phyloP scores from a whole-genome alignment of 306 rosid species.

The Fragaria nilgerrensis region DNA sequence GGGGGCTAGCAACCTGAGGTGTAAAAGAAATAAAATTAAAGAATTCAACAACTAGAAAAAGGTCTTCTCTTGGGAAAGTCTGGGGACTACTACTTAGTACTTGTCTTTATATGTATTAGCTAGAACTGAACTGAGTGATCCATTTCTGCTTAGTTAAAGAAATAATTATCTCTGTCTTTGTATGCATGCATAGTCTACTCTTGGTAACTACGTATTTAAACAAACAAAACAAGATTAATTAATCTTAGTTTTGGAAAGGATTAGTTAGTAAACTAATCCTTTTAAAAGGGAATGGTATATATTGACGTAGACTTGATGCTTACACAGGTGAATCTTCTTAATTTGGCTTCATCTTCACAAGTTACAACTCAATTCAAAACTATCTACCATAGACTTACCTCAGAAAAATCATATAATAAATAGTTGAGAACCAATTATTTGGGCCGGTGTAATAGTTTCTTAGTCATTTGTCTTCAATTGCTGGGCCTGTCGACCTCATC shows the following conservation, averaged over 20 bases:
- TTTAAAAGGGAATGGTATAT: not conserved
- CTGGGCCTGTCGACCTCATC: no score
- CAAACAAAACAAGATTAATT: no score
- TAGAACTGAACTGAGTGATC: not conserved
- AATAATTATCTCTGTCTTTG: not conserved
- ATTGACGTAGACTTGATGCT: not conserved
- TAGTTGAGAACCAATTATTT: not conserved
- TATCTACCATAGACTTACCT: not conserved
- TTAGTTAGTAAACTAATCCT: no score
- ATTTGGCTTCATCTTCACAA: not conserved
- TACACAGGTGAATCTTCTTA: not conserved
- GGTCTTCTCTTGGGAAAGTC: not conserved
- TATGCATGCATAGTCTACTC: not conserved
- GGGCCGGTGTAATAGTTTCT: no score
- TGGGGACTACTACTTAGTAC: no score
- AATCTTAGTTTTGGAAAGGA: not conserved
- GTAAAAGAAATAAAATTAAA: no score
- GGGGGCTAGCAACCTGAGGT: no score
- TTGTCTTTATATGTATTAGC: no score
- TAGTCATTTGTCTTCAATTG: no score
- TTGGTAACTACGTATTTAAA: no score
- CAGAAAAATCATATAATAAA: no score
- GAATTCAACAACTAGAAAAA: not conserved
- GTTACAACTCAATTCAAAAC: not conserved
- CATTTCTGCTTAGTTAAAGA: no score